Evolutionary conservation across 2,329 filamentous ascomycete species (phyloP).

Genomic region (Davidsoniella australis): DNA sequence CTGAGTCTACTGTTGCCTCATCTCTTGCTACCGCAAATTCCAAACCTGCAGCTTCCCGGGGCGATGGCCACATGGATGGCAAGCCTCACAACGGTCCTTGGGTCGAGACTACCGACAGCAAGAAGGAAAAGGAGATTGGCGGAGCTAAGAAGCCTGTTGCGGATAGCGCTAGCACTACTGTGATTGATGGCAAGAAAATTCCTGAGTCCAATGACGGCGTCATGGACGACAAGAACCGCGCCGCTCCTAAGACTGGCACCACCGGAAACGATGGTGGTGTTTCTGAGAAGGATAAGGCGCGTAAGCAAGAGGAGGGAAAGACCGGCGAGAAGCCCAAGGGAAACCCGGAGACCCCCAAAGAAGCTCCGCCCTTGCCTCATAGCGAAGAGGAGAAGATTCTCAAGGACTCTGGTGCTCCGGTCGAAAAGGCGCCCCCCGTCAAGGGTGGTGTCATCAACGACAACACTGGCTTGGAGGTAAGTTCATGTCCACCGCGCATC

Average conservation of each 20-base stretch:
- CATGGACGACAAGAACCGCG: constrained; percentile 75
- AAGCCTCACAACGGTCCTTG: constrained; percentile 81
- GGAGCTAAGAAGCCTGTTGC: constrained; percentile 22
- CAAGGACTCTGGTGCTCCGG: constrained; percentile 23
- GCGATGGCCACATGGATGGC: constrained; percentile 64
- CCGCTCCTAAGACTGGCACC: constrained; percentile 65
- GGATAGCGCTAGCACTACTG: constrained; percentile 30
- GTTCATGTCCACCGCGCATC: constrained; percentile 11
- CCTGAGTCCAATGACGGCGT: constrained; percentile 59
- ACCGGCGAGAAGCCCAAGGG: constrained; percentile 52
- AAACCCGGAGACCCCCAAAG: constrained; percentile 69
- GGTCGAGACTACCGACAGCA: constrained; percentile 37
- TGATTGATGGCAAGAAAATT: constrained; percentile 43
- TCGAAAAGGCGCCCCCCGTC: constrained; percentile 10
- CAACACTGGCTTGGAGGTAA: constrained; percentile 39
- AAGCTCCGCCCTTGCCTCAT: constrained; percentile 64
- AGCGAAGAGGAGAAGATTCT: constrained; percentile 57
- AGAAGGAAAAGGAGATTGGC: constrained; percentile 14
- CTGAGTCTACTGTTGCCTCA: neutral
- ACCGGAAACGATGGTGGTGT: constrained; percentile 82
- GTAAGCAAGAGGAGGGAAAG: constrained; percentile 48
- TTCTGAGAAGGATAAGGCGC: constrained; percentile 67
- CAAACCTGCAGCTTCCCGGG: constrained; percentile 7
- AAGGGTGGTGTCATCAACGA: constrained; percentile 12
- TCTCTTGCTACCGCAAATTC: neutral